These are phyloP conservation scores for Biscogniauxia mediterranea DNA, from an alignment of 2,329 filamentous ascomycete genomes.

Conservation along the genomic window DNA sequence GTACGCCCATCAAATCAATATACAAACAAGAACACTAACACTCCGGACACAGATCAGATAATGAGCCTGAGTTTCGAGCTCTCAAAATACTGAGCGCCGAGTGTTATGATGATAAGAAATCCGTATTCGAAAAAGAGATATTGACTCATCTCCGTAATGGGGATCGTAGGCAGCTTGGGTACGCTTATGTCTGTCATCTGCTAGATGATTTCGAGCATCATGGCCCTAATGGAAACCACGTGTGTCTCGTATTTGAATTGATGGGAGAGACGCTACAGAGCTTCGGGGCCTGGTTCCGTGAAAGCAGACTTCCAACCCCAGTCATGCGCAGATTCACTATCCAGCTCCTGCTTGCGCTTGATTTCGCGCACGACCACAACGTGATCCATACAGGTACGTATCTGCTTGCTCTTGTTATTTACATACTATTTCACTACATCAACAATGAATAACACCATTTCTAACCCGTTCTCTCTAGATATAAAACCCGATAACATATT, in stretches of 20 bases:
- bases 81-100: conserved; percentile 16
- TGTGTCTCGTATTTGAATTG: conserved; percentile 26
- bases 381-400: background rate
- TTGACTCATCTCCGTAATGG: conserved; percentile 13
- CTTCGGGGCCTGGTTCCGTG: conserved; percentile 11
- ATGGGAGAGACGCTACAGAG: conserved; percentile 24
- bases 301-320: conserved; percentile 18
- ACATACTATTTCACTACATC: too few relatives aligned
- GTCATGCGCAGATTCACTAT: conserved; percentile 22
- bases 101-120: conserved; percentile 12
- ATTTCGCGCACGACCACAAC: conserved; percentile 23
- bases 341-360: conserved; percentile 25
- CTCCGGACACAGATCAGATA: background rate
- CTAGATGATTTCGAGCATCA: conserved; percentile 24
- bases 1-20: background rate
- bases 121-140: conserved; percentile 22
- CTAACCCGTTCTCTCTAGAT: conserved; percentile 16
- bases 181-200: conserved; percentile 21
- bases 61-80: conserved; percentile 6
- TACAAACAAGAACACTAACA: background rate
- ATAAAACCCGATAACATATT: conserved; percentile 26
- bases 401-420: background rate
- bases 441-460: too few relatives aligned
- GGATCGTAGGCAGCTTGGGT: conserved; percentile 10
- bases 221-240: conserved; percentile 24